Base-by-base conservation (phyloP, 768 basidiomycete genomes). In the Suillus placidus region DNA sequence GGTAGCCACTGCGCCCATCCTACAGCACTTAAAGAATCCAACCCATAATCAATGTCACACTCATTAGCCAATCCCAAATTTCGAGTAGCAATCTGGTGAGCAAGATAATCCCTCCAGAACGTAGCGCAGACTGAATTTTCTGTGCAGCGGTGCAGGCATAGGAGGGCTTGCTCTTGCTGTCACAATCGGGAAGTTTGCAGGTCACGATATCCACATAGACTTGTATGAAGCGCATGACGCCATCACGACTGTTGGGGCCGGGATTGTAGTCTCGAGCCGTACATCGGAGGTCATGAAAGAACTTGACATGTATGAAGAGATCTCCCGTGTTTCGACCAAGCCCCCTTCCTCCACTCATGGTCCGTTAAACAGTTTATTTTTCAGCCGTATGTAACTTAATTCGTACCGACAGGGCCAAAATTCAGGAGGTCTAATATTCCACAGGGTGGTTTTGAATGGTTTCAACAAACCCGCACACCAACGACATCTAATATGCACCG, bases 221-320 rank as follows among this genome's bases (percentile, higher is more conserved):
- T 68, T 84, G 4, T 85, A 83, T 69, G 84, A 85, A 71, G 76
- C 81, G 0, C 78, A 76, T n/a, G 77, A 76, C 23, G 73, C 78
- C 58, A 74, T 81, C 43, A 77, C 76, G 9, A 75, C 76, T 35
- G 69, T 75, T 35, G 81, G 81, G 5, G 76, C 79, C 1, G 80
- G 84, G 74, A 26, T 82, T 77, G 47, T 80, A 74, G 79, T 84
- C 12, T 83, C 81, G 82, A 70, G 72, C 5, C 73, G 82, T 49
- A 84, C 83, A 34, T 83, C 80, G 82, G 72, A 71, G 8, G 78
- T 83, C 26, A 69, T 84, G 64, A 74, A 82, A 63, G 66, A 69
- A 20, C 78, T 85, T 56, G 82, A 79, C 0, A 66, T 85, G 7
- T 62, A 70, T 42, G 67, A 63, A 10, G 68, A 74, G 12, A 63